phyloP scores from a whole-genome alignment of 2,329 filamentous ascomycete genomes.

The Phoma sp. region DNA sequence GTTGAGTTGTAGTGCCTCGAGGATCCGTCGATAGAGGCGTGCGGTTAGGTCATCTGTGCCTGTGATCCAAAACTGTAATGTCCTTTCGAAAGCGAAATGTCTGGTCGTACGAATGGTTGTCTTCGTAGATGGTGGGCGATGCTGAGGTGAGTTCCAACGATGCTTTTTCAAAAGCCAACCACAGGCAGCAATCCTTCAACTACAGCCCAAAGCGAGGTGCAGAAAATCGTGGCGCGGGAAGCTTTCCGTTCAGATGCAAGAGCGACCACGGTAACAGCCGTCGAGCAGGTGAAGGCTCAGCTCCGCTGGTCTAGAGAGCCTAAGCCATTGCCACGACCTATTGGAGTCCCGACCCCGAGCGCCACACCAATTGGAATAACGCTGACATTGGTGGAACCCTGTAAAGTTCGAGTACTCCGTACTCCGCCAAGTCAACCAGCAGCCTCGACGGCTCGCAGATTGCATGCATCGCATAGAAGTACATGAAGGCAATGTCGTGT shows the following conservation, averaged over 20 bases:
- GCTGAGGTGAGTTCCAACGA: constrained; percentile 3
- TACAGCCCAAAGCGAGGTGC: neutral
- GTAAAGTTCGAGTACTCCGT: constrained; percentile 14
- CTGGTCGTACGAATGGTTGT: neutral
- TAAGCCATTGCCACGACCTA: constrained; percentile 13
- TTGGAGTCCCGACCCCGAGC: constrained; percentile 4
- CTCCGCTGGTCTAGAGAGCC: no score
- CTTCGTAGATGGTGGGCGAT: neutral
- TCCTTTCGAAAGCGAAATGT: no score
- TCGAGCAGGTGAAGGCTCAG: constrained; percentile 2
- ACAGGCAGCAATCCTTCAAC: constrained; percentile 1
- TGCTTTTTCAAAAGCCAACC: constrained; percentile 11
- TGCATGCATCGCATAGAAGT: neutral
- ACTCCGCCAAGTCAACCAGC: neutral
- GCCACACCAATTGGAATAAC: constrained; percentile 14
- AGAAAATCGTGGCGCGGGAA: constrained; percentile 14
- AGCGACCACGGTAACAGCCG: constrained; percentile 12
- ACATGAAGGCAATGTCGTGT: neutral
- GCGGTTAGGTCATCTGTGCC: constrained; percentile 2
- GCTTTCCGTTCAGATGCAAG: constrained; percentile 11
- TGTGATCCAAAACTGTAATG: neutral
- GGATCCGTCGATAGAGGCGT: neutral
- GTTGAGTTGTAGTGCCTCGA: neutral
- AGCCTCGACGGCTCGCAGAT: neutral
- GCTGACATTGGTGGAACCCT: constrained; percentile 10